Conservation (phyloP, 2,329 filamentous ascomycete species). For the Blastomyces gilchristii region DNA sequence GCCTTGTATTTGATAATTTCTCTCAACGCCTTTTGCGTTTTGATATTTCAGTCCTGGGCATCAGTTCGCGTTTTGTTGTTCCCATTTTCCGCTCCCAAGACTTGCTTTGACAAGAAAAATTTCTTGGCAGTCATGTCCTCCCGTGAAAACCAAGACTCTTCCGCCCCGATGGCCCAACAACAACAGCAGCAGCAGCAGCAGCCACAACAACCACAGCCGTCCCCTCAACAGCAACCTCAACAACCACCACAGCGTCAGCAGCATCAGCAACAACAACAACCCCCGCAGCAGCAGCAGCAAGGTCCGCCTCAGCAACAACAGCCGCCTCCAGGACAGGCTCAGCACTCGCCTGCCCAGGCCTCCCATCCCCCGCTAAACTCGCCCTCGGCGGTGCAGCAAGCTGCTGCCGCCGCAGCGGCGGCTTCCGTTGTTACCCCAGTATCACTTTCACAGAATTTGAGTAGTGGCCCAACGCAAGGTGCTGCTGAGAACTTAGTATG, state of each 20-base stretch:
- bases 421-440: constrained; percentile 30
- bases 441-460: constrained; percentile 15
- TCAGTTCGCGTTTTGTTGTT: constrained; percentile 10
- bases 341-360: constrained; percentile 13
- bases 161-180: constrained; percentile 15
- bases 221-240: constrained; percentile 15
- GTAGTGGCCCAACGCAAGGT: constrained; percentile 23
- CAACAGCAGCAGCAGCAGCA: constrained; percentile 12
- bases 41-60: neutral
- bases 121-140: constrained; percentile 37
- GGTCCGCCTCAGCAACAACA: constrained; percentile 7
- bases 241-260: constrained; percentile 12
- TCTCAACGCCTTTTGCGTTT: neutral
- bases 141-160: constrained; percentile 30
- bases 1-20: neutral
- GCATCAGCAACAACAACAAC: constrained; percentile 11
- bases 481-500: constrained; percentile 39
- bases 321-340: constrained; percentile 18
- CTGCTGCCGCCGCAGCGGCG: constrained; percentile 28
- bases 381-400: constrained; percentile 26
- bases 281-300: constrained; percentile 10
- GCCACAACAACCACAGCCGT: constrained; percentile 17
- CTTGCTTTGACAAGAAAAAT: constrained; percentile 23
- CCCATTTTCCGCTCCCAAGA: constrained; percentile 18
- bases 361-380: constrained; percentile 22